A percentile compares a stretch with the other conserved stretches of the same genome.
Evolutionary conservation across 2,329 filamentous ascomycete species (phyloP).

Genomic region (Ramularia endophylla): DNA sequence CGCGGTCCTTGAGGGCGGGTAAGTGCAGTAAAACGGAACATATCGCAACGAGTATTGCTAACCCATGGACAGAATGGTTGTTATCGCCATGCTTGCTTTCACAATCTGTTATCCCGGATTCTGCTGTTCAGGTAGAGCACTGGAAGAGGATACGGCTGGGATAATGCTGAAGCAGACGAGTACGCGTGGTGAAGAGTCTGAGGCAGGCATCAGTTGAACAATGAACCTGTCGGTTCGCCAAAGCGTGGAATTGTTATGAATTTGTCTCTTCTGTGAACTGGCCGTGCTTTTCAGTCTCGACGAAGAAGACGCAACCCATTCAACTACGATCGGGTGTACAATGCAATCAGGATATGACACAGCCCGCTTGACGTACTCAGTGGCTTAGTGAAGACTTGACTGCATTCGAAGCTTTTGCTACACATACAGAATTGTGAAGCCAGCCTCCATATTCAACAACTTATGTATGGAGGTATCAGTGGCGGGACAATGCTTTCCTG

Average conservation of each 20-base stretch:
- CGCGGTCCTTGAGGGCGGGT: conserved; percentile 17
- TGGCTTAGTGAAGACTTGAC: background rate
- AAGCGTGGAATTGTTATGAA: background rate
- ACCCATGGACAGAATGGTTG: conserved; percentile 1
- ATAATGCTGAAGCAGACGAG: background rate
- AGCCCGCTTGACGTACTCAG: too few relatives aligned
- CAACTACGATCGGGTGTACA: too few relatives aligned
- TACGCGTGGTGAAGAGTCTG: background rate
- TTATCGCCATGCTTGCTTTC: background rate
- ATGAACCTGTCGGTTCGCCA: background rate
- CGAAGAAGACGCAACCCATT: too few relatives aligned
- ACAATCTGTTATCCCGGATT: background rate
- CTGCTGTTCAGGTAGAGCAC: background rate
- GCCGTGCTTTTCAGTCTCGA: background rate
- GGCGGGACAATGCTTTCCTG: background rate
- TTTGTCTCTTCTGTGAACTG: background rate
- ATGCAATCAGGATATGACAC: too few relatives aligned
- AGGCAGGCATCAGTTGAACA: background rate
- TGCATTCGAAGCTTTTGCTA: background rate
- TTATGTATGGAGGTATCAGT: background rate
- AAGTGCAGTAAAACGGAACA: too few relatives aligned
- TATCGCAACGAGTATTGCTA: too few relatives aligned
- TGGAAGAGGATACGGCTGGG: background rate
- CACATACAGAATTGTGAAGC: background rate
- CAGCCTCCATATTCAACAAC: background rate